These are phyloP conservation scores for Yamadazyma tumulicola DNA, from an alignment of 805 yeast species.

Conservation along the genomic window DNA sequence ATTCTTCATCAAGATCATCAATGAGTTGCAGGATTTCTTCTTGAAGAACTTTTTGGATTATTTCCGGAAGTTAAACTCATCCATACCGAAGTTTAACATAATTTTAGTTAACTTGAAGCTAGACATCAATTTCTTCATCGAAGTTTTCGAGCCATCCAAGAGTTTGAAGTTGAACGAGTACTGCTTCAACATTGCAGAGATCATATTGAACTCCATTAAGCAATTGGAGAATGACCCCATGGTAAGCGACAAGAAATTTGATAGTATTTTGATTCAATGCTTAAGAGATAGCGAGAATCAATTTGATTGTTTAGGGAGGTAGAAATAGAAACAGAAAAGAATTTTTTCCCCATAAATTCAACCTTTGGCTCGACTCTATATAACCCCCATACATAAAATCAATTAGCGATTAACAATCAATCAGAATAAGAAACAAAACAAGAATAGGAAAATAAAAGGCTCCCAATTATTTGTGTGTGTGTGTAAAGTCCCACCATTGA, in stretches of 20 bases:
- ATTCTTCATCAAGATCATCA: conserved; percentile 33
- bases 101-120: conserved; percentile 28
- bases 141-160: conserved; percentile 35
- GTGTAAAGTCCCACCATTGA: conserved; percentile 3
- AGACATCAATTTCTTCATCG: conserved; percentile 36
- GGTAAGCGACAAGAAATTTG: conserved; percentile 13
- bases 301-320: conserved; percentile 26
- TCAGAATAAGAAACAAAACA: background rate
- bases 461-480: conserved; percentile 4
- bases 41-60: conserved; percentile 31
- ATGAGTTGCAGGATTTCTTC: conserved; percentile 36
- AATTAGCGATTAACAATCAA: conserved; percentile 1
- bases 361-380: conserved; percentile 13
- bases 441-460: background rate
- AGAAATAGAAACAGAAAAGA: background rate
- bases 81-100: conserved; percentile 10
- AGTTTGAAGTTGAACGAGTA: conserved; percentile 32
- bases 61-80: conserved; percentile 20
- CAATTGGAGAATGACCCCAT: conserved; percentile 17
- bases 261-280: conserved; percentile 10
- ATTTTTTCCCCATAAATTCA: conserved; percentile 8
- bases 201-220: conserved; percentile 25
- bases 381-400: conserved; percentile 12
- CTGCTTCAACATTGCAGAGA: conserved; percentile 28
- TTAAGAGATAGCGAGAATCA: conserved; percentile 20